Evolutionary conservation across 163 green algal genomes (phyloP), one percentile per base, ranked within the genome.

Genomic region (Volvox carteri): DNA sequence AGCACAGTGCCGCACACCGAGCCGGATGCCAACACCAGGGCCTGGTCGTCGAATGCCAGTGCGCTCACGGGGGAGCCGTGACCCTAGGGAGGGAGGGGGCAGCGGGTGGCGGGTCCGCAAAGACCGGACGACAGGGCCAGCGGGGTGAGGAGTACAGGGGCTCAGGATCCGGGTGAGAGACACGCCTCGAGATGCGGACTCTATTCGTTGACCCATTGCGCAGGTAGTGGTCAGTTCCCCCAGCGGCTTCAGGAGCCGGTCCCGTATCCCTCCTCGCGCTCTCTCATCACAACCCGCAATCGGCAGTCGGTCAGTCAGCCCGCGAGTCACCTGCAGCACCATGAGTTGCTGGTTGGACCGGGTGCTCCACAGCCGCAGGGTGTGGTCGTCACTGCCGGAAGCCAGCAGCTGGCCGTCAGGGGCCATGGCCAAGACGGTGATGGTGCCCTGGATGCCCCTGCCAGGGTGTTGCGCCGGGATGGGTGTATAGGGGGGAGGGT

Each of bases 331-430:
- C 77, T 86, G 78, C 78, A 86, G 58, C 78, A 86, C 78, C 78
- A 86, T 86, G 56, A 86, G 78, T 41, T 86, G 78, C 41, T 86
- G 78, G 56, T 86, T 86, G 39, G 56, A 76, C 30, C 78, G 56
- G 23, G 74, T 79, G 77, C 81, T 83, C 86, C 86, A 91, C 77
- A 91, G 86, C 75, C 86, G 48, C 73, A 84, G 73, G 21, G 86
- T 91, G 46, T 78, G 44, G 68, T 91, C 86, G 52, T 91, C 50
- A 54, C 77, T 84, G 77, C 76, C 86, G 19, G 60, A 83, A 18
- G 65, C 77, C 25, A 91, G n/a, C 23, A 70, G 1, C 60, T 67
- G 48, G n/a, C 86, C 86, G 81, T 86, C 77, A 16, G 67, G 74
- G 30, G 73, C 65, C 73, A 91, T 81, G 44, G 62, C 8, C 33